Base-by-base conservation (phyloP, 257 asterid species). In the Plantago ovata region DNA sequence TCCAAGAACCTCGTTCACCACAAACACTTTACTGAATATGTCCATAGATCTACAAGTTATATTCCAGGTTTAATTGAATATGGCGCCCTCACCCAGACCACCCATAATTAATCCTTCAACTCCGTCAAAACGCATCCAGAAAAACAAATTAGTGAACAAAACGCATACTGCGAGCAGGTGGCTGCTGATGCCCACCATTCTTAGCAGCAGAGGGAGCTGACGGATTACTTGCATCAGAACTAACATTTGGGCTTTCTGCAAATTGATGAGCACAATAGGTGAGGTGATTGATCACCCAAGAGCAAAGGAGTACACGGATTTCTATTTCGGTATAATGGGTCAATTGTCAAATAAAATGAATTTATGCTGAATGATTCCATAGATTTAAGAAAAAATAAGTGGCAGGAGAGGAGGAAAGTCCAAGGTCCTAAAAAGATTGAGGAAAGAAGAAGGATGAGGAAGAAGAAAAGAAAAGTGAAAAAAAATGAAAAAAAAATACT, bases 381-480 rank as follows among this genome's bases (percentile, higher is more conserved):
- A 70, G 97, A 93, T 75, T 82, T 93, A 62, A 81, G 99, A 73
- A 89, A 76, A 82, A 93, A 89, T 39, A 93, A 81, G 75, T 93
- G 99, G 99, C 97, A 89, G 81, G 95, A 86, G 71, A 73, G 99
- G 68, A 82, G 97, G 77, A 93, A 89, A 74, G 89, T 93, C 20
- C 97, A 93, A 66, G 97, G 96, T 56, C 97, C 99, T 0, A 93
- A 93, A 72, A 93, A 86, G 86, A 93, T 93, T 12, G 97, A 93
- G 47, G 96, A 93, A n/a, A n/a, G n/a, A n/a, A n/a, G n/a, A n/a
- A n/a, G n/a, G n/a, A n/a, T n/a, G n/a, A n/a, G n/a, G n/a, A n/a
- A n/a, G n/a, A n/a, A n/a, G n/a, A n/a, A n/a, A n/a, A n/a, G n/a
- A n/a, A n/a, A n/a, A n/a, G n/a, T n/a, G n/a, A n/a, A n/a, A n/a